These are phyloP conservation scores for Penicillium polonicum DNA, from an alignment of 2,329 filamentous ascomycete species.

Conservation along the genomic window DNA sequence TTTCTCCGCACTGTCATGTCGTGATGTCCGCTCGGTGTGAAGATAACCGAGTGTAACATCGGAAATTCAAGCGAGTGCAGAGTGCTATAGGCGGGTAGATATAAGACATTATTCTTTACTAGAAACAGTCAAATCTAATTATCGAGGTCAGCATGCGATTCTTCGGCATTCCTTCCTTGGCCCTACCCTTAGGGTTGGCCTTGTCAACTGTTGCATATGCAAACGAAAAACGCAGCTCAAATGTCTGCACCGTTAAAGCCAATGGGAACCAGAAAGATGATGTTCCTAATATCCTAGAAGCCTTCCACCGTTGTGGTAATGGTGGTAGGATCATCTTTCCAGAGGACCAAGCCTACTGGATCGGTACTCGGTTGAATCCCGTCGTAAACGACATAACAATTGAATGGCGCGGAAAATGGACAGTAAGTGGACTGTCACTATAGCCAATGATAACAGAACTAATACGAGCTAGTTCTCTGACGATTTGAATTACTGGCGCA, in stretches of 20 bases:
- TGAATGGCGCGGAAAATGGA: conserved; percentile 51
- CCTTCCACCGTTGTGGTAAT: conserved; percentile 42
- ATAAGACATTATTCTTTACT: background rate
- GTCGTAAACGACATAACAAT: conserved; percentile 51
- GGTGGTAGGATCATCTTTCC: conserved; percentile 53
- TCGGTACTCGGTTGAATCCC: conserved; percentile 52
- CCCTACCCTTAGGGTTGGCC: conserved; percentile 1
- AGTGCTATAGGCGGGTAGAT: background rate
- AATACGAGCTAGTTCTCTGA: conserved; percentile 45
- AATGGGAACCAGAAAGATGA: conserved; percentile 41
- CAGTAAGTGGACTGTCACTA: background rate
- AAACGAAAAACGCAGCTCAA: conserved; percentile 8
- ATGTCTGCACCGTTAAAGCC: conserved; percentile 43
- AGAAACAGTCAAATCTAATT: background rate
- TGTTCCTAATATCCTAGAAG: conserved; percentile 42
- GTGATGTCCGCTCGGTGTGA: conserved; percentile 5
- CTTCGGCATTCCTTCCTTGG: background rate
- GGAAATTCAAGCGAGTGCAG: background rate
- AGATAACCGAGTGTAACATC: conserved; percentile 5
- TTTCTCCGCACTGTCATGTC: conserved; percentile 3
- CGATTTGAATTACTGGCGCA: conserved; percentile 56
- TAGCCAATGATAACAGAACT: background rate
- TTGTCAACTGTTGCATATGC: conserved; percentile 10
- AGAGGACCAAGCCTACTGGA: conserved; percentile 51
- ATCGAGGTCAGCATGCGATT: conserved; percentile 1